phyloP scores from a whole-genome alignment of 2,329 filamentous ascomycete species.

The Plenodomus lindquistii region DNA sequence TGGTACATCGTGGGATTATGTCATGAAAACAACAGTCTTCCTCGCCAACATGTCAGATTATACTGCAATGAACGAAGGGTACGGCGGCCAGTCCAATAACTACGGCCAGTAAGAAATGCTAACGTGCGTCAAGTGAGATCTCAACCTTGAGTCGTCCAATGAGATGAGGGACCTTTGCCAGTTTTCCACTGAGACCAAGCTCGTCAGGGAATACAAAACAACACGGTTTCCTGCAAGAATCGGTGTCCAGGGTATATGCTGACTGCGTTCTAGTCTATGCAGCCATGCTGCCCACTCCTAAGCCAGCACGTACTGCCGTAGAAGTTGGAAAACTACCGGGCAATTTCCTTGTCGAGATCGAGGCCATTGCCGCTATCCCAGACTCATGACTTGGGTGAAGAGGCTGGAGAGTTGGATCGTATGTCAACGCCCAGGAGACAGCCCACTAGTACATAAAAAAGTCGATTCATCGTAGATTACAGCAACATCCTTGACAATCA shows the following conservation, averaged over 20 bases:
- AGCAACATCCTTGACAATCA: no score
- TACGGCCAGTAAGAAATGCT: neutral
- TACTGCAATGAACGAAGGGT: conserved; percentile 36
- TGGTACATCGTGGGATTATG: conserved; percentile 39
- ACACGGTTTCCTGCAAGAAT: no score
- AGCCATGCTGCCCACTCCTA: conserved; percentile 33
- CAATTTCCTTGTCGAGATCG: conserved; percentile 37
- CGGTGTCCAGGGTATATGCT: neutral
- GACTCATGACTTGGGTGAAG: conserved; percentile 12
- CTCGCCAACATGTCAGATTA: conserved; percentile 40
- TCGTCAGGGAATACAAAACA: no score
- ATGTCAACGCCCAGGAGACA: no score
- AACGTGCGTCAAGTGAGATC: neutral
- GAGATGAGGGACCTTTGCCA: no score
- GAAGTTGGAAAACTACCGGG: conserved; percentile 39
- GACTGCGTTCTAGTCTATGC: conserved; percentile 18
- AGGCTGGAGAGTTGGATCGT: neutral
- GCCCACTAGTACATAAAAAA: no score
- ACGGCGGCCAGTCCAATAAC: neutral
- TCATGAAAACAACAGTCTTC: conserved; percentile 41
- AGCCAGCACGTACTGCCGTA: conserved; percentile 36
- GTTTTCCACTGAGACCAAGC: no score
- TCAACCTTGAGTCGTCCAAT: no score
- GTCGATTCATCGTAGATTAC: no score
- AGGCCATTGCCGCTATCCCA: conserved; percentile 37